phyloP scores from a whole-genome alignment of 2,329 filamentous ascomycete species.

The Colletotrichum spinosum region DNA sequence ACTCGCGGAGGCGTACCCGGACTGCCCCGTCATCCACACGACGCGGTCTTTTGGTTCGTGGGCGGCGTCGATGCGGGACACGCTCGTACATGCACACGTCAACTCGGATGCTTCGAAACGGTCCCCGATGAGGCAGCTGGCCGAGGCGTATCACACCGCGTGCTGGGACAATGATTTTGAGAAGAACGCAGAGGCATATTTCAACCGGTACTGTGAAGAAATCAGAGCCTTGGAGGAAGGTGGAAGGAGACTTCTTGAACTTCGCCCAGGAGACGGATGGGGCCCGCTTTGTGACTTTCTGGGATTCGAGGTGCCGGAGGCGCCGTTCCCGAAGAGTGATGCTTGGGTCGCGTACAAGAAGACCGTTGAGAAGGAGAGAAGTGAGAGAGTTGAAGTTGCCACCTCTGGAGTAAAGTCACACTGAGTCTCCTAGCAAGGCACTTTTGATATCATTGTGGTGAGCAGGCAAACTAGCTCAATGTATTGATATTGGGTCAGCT shows the following conservation, averaged over 20 bases:
- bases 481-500: slow-evolving; percentile 14
- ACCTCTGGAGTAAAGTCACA: not conserved
- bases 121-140: slow-evolving; percentile 42
- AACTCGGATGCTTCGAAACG: slow-evolving; percentile 32
- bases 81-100: slow-evolving; percentile 41
- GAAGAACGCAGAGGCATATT: slow-evolving; percentile 39
- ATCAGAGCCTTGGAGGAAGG: slow-evolving; percentile 37
- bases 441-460: not conserved
- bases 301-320: slow-evolving; percentile 39
- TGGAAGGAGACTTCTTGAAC: slow-evolving; percentile 43
- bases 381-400: not conserved
- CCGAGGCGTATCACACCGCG: slow-evolving; percentile 42
- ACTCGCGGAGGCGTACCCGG: slow-evolving; percentile 70
- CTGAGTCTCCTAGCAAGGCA: too few species aligned
- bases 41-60: slow-evolving; percentile 69
- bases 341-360: slow-evolving; percentile 47
- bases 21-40: slow-evolving; percentile 71
- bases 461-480: slow-evolving; percentile 1
- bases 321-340: slow-evolving; percentile 44
- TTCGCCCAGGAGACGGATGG: slow-evolving; percentile 43
- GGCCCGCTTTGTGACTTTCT: slow-evolving; percentile 44
- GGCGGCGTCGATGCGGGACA: slow-evolving; percentile 58
- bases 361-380: slow-evolving; percentile 38
- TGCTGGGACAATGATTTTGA: slow-evolving; percentile 46
- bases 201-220: slow-evolving; percentile 42